phyloP scores from a whole-genome alignment of 352 stramenopile genomes.

The Phytopythium oedochilum region DNA sequence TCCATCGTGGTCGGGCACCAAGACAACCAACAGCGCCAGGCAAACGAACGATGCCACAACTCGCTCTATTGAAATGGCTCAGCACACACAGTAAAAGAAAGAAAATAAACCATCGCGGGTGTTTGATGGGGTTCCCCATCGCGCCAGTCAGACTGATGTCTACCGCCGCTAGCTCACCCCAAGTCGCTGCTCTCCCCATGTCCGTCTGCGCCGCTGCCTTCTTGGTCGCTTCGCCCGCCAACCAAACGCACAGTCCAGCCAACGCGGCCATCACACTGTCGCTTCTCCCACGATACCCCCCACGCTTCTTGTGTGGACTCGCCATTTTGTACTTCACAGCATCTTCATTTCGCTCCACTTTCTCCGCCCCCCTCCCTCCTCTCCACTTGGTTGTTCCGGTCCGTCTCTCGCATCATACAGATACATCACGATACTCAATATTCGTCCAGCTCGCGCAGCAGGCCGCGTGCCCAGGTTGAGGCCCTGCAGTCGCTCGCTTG shows the following conservation, averaged over 20 bases:
- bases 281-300: background rate
- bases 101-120: background rate
- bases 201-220: background rate
- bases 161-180: too few species aligned
- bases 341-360: constrained; percentile 8
- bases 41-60: background rate
- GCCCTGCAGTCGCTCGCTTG: background rate
- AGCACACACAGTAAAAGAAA: background rate
- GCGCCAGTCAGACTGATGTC: background rate
- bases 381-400: background rate
- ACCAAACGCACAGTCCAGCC: background rate
- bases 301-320: background rate
- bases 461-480: background rate
- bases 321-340: constrained; percentile 7
- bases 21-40: background rate
- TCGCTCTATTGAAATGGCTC: constrained; percentile 4
- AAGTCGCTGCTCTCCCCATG: background rate
- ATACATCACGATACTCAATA: constrained; percentile 5
- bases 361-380: background rate
- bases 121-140: background rate
- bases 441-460: background rate
- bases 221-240: background rate
- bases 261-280: background rate
- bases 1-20: background rate
- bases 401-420: constrained; percentile 4